Percentiles rank a stretch among this genome's conserved stretches.
Conservation (phyloP, 2,329 filamentous ascomycete species). For the Periconia sp. region DNA sequence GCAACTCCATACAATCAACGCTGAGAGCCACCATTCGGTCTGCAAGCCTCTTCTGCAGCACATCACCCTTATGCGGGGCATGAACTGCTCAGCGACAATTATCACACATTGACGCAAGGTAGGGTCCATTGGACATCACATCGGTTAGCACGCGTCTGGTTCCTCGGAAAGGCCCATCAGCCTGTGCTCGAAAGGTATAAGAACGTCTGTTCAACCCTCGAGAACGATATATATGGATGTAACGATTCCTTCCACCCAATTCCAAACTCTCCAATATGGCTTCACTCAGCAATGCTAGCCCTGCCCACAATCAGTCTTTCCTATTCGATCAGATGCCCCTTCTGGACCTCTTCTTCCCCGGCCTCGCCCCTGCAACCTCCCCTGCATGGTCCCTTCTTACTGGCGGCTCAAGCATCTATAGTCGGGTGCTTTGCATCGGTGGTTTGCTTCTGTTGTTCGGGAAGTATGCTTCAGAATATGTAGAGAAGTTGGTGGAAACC, state of each 20-base stretch:
- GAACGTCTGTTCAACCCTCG: conserved; percentile 4
- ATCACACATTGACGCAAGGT: conserved; percentile 2
- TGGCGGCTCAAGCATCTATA: conserved; percentile 8
- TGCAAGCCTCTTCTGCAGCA: too few species aligned
- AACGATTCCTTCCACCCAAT: conserved; percentile 1
- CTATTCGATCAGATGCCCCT: conserved; percentile 9
- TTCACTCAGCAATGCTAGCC: conserved; percentile 7
- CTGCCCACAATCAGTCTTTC: conserved; percentile 7
- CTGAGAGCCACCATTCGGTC: too few species aligned
- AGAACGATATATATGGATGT: background rate
- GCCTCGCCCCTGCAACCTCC: conserved; percentile 10
- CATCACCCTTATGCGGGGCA: too few species aligned
- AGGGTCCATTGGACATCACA: conserved; percentile 4
- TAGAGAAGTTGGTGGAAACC: conserved; percentile 11
- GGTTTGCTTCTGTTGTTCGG: conserved; percentile 13
- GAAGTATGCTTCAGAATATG: conserved; percentile 10
- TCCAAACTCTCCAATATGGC: conserved; percentile 10
- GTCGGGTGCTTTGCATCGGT: conserved; percentile 8
- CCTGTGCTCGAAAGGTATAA: conserved; percentile 6
- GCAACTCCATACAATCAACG: too few species aligned
- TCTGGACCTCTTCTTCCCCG: conserved; percentile 11
- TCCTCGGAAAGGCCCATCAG: background rate
- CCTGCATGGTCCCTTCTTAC: conserved; percentile 9
- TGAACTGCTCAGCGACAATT: too few species aligned
- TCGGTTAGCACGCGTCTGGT: background rate